Evolutionary conservation across 225 moss, liverwort and hornwort genomes (phyloP), one percentile per base, ranked within the genome.

Genomic region (Pseudoscleropodium purum): DNA sequence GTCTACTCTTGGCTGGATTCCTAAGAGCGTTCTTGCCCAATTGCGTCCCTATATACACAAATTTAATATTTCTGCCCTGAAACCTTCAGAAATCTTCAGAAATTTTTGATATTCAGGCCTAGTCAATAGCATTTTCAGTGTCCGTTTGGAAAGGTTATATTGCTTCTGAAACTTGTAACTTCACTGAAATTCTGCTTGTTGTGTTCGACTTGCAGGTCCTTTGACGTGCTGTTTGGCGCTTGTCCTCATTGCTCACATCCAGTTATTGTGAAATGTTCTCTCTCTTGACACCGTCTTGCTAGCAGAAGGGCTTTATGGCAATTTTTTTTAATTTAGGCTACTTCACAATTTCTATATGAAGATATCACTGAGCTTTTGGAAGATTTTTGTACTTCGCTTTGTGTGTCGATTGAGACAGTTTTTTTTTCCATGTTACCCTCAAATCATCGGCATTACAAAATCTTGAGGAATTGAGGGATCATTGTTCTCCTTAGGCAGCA

Each of bases 181-280:
- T 30, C 31, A 79, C 20, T 81, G 39, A 72, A 73, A 70, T 66
- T 57, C 51, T 88, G 45, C 33, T 56, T 49, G 39, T n/a, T 57
- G 64, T 88, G 72, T 82, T 83, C n/a, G 70, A 78, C 27, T 87
- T 75, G 91, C 93, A 97, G 97, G 90, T 97, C 97, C 59, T 97
- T 97, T 63, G 94, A 97, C 73, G 97, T 97, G 65, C 84, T 96
- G 24, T 97, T 97, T 85, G 97, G 97, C 30, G 91, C 95, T 84
- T 97, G 97, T 85, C 97, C 97, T 33, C 95, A 96, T 80, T 97
- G 97, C 93, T 97, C 97, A 63, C 96, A 97, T 89, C 96, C 97
- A 49, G 88, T 96, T 37, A 95, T 96, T 90, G 95, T 97, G 51
- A 97, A 96, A 72, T 94, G 93, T 80, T 83, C 90, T 52, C 63